Percentiles rank a stretch among this genome's conserved stretches.
phyloP scores from a whole-genome alignment of 495 filamentous ascomycete genomes.

The Choiromyces venosus region DNA sequence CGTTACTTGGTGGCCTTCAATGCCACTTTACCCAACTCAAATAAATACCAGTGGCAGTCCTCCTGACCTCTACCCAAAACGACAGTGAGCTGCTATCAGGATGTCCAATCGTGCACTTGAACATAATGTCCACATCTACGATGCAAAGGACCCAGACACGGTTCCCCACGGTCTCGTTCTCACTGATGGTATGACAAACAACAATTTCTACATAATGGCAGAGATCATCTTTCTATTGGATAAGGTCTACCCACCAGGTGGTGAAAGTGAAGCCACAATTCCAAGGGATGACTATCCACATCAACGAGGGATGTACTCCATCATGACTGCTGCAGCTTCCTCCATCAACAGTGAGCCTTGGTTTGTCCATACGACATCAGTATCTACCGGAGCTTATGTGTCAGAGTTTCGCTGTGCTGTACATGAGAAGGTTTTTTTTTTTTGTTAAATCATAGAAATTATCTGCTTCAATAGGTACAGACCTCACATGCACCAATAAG shows the following conservation, averaged over 20 bases:
- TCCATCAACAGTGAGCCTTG: conserved; percentile 40
- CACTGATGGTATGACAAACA: conserved; percentile 43
- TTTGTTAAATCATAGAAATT: no score
- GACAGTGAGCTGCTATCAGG: no score
- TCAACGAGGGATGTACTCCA: conserved; percentile 41
- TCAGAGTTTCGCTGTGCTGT: conserved; percentile 38
- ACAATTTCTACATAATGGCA: conserved; percentile 43
- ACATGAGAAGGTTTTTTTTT: conserved; percentile 35
- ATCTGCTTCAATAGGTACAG: no score
- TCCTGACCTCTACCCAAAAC: no score
- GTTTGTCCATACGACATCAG: conserved; percentile 39
- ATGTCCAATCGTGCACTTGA: conserved; percentile 32
- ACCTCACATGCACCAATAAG: no score
- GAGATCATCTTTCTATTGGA: conserved; percentile 36
- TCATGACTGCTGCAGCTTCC: conserved; percentile 39
- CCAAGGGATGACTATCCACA: conserved; percentile 37
- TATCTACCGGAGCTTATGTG: conserved; percentile 35
- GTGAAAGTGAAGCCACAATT: conserved; percentile 37
- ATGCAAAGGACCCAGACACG: conserved; percentile 36
- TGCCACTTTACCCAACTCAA: no score
- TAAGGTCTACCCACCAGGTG: conserved; percentile 29
- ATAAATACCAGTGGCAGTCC: no score
- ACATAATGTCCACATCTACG: conserved; percentile 43
- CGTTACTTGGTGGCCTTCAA: no score
- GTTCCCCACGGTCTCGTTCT: conserved; percentile 42